Percentiles rank a stretch among this genome's conserved stretches.
phyloP scores from a whole-genome alignment of 2,329 filamentous ascomycete species.

The Purpureocillium takamizusanense region DNA sequence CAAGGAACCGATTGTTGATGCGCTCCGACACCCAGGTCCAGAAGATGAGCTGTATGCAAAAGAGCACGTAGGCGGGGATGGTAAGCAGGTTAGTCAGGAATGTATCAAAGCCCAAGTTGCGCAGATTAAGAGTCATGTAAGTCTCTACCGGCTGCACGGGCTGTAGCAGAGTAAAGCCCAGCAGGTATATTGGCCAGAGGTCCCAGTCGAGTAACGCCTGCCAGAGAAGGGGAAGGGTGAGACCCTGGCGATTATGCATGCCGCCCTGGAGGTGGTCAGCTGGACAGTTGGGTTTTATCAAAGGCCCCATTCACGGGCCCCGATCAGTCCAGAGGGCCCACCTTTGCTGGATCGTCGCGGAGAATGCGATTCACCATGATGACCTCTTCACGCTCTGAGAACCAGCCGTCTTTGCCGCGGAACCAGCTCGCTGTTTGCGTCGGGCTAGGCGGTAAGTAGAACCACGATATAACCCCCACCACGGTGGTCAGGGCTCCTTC shows the following conservation, averaged over 20 bases:
- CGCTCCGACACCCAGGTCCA: constrained; percentile 35
- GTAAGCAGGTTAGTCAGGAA: constrained; percentile 42
- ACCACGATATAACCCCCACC: constrained; percentile 43
- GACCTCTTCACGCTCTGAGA: constrained; percentile 41
- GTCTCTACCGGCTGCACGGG: constrained; percentile 33
- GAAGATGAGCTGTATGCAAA: constrained; percentile 29
- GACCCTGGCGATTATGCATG: constrained; percentile 49
- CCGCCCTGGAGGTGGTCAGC: constrained; percentile 12
- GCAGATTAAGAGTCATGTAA: constrained; percentile 45
- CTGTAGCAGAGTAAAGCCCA: constrained; percentile 38
- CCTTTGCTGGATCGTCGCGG: constrained; percentile 45
- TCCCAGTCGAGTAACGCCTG: constrained; percentile 43
- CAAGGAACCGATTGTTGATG: constrained; percentile 26
- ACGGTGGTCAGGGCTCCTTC: constrained; percentile 5
- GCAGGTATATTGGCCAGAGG: constrained; percentile 43
- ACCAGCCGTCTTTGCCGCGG: constrained; percentile 37
- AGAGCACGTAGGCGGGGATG: constrained; percentile 35
- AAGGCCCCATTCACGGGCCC: no score
- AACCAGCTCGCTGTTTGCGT: constrained; percentile 35
- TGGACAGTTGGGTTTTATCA: no score
- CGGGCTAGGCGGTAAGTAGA: constrained; percentile 42
- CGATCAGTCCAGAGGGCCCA: background rate
- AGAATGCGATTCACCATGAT: constrained; percentile 49
- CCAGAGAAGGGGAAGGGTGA: constrained; percentile 39
- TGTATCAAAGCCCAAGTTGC: constrained; percentile 38